Conservation (phyloP, 1,284 basidiomycete genomes). For the Moesziomyces parantarcticus region DNA sequence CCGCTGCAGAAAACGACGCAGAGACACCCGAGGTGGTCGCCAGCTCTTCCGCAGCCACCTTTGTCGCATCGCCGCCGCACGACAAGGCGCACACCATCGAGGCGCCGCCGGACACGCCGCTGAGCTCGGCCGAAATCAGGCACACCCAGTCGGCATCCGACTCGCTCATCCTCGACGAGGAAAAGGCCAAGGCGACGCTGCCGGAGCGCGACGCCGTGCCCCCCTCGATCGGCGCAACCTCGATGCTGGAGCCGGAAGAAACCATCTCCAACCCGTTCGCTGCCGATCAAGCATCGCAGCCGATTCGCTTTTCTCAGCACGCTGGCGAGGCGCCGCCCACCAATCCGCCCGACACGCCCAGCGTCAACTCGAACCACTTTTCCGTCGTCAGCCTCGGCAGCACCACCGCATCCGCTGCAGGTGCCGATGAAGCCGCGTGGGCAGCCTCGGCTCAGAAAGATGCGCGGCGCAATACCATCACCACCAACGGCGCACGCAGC, state of each 20-base stretch:
- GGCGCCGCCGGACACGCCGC: constrained; percentile 12
- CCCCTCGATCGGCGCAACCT: constrained; percentile 59
- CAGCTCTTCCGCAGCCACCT: constrained; percentile 30
- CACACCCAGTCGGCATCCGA: constrained; percentile 29
- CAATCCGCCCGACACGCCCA: constrained; percentile 24
- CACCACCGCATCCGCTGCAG: constrained; percentile 8
- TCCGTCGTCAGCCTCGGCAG: constrained; percentile 51
- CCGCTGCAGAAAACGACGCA: not conserved
- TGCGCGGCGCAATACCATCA: constrained; percentile 35
- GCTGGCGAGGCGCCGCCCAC: not conserved
- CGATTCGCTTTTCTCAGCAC: constrained; percentile 23
- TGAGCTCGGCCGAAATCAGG: constrained; percentile 41
- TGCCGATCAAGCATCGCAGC: constrained; percentile 14
- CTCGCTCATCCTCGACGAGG: constrained; percentile 46
- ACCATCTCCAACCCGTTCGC: constrained; percentile 63
- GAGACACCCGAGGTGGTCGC: constrained; percentile 1
- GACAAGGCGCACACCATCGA: not conserved
- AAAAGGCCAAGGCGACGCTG: constrained; percentile 29
- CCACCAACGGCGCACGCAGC: constrained; percentile 20
- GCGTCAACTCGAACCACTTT: constrained; percentile 48
- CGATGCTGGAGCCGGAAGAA: constrained; percentile 58
- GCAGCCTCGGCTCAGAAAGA: constrained; percentile 14
- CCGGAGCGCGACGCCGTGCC: constrained; percentile 37
- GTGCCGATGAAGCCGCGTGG: constrained; percentile 4
- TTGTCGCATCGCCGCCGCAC: constrained; percentile 6